These are phyloP conservation scores for Cladosporium phlei DNA, from an alignment of 2,329 filamentous ascomycete species.

Conservation along the genomic window DNA sequence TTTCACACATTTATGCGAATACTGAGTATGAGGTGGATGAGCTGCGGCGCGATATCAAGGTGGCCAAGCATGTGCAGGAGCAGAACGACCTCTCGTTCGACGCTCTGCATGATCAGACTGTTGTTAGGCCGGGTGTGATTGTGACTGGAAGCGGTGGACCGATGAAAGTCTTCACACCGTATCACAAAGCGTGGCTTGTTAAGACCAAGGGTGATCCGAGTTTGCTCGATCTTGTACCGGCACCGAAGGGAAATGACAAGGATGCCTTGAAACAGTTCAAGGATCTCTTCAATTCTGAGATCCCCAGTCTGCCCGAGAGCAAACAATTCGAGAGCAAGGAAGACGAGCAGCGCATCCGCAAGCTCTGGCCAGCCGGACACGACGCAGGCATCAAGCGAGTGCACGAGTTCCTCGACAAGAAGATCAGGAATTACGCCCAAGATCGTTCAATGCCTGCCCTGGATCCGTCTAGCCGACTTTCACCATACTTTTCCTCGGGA, in stretches of 20 bases:
- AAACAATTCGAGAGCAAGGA: slow-evolving; percentile 39
- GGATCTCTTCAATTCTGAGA: slow-evolving; percentile 53
- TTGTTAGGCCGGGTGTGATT: slow-evolving; percentile 44
- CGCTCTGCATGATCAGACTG: slow-evolving; percentile 47
- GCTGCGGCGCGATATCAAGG: slow-evolving; percentile 53
- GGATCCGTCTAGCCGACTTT: slow-evolving; percentile 40
- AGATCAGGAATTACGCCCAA: slow-evolving; percentile 34
- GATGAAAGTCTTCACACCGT: slow-evolving; percentile 50
- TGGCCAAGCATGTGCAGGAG: slow-evolving; percentile 34
- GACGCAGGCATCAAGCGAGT: slow-evolving; percentile 40
- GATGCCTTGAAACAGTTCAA: slow-evolving; percentile 46
- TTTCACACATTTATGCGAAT: slow-evolving; percentile 47
- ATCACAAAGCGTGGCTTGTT: slow-evolving; percentile 45
- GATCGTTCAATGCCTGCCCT: slow-evolving; percentile 41
- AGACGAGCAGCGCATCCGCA: slow-evolving; percentile 37
- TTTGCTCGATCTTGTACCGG: slow-evolving; percentile 40
- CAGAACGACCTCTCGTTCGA: slow-evolving; percentile 38
- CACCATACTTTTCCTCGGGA: slow-evolving; percentile 44
- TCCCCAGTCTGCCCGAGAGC: slow-evolving; percentile 36
- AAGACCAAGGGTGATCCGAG: slow-evolving; percentile 39
- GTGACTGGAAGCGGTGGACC: slow-evolving; percentile 40
- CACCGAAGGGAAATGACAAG: slow-evolving; percentile 41
- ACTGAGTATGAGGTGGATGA: slow-evolving; percentile 92
- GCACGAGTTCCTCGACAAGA: slow-evolving; percentile 37
- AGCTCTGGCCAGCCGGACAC: slow-evolving; percentile 44